phyloP scores from a whole-genome alignment of 495 filamentous ascomycete genomes.

The Podospora comata region DNA sequence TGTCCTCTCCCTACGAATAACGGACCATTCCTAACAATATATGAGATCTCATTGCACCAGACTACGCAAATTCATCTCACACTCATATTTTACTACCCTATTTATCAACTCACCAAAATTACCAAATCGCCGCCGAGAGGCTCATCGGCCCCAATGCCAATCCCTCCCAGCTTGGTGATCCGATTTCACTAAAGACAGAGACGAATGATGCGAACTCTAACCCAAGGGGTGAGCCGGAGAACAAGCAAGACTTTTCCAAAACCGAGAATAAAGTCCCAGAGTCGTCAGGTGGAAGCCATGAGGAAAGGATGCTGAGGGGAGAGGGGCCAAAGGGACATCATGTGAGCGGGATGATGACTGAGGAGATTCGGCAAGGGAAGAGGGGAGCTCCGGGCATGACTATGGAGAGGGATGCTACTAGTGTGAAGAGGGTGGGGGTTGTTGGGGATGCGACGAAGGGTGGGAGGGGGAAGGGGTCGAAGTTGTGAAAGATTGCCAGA shows the following conservation, averaged over 20 bases:
- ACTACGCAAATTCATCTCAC: no score
- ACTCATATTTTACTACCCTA: no score
- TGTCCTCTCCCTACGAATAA: background rate
- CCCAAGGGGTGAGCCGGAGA: background rate
- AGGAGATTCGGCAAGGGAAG: constrained; percentile 17
- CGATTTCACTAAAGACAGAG: constrained; percentile 43
- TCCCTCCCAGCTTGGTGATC: constrained; percentile 42
- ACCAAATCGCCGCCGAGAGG: constrained; percentile 32
- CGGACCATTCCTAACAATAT: no score
- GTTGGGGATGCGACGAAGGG: constrained; percentile 7
- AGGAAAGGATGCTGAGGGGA: constrained; percentile 18
- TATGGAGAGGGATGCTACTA: constrained; percentile 15
- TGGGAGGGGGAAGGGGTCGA: constrained; percentile 15
- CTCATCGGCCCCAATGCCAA: constrained; percentile 33
- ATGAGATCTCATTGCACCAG: no score
- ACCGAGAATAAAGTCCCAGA: constrained; percentile 6
- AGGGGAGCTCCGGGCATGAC: background rate
- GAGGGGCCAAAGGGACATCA: constrained; percentile 17
- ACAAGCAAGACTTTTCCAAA: constrained; percentile 4
- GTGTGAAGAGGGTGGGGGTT: constrained; percentile 22
- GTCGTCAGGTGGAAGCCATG: constrained; percentile 19
- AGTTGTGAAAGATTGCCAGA: constrained; percentile 5
- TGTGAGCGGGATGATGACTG: constrained; percentile 21
- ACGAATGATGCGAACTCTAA: constrained; percentile 25
- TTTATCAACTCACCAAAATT: background rate